These are phyloP conservation scores for Thamnidium elegans DNA, from an alignment of 192 early-diverging fungal genomes.

Conservation along the genomic window DNA sequence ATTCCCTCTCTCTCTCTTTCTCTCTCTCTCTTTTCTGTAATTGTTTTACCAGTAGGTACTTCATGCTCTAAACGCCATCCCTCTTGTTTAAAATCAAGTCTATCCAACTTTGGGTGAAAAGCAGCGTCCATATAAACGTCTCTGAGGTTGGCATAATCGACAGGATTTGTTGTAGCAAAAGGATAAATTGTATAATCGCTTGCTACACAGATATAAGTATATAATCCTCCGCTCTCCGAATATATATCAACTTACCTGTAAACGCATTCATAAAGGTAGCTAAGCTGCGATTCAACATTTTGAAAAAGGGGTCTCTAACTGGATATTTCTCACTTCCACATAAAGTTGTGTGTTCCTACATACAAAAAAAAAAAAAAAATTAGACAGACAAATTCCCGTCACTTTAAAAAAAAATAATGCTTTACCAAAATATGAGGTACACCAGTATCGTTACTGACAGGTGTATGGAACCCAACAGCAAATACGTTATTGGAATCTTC, in stretches of 20 bases:
- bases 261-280: conserved; percentile 97
- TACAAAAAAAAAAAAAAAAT: background rate
- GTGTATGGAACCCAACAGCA: conserved; percentile 87
- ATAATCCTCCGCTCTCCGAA: no score
- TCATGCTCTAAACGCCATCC: conserved; percentile 92
- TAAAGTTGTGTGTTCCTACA: conserved; percentile 84
- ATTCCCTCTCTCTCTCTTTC: background rate
- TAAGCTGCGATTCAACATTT: conserved; percentile 94
- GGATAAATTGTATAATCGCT: conserved; percentile 90
- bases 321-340: conserved; percentile 86
- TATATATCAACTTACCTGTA: conserved; percentile 56
- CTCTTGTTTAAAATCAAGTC: conserved; percentile 89
- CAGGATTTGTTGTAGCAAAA: conserved; percentile 85
- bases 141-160: conserved; percentile 89
- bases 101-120: conserved; percentile 75
- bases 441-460: conserved; percentile 77
- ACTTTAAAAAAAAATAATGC: background rate
- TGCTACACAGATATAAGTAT: conserved; percentile 36
- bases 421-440: conserved; percentile 85
- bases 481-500: conserved; percentile 94
- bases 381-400: background rate
- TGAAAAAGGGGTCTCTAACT: conserved; percentile 98
- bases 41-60: conserved; percentile 49
- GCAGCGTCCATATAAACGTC: conserved; percentile 90
- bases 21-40: background rate